Conservation (phyloP, 2,329 filamentous ascomycete genomes). For the Fusarium heterosporum region DNA sequence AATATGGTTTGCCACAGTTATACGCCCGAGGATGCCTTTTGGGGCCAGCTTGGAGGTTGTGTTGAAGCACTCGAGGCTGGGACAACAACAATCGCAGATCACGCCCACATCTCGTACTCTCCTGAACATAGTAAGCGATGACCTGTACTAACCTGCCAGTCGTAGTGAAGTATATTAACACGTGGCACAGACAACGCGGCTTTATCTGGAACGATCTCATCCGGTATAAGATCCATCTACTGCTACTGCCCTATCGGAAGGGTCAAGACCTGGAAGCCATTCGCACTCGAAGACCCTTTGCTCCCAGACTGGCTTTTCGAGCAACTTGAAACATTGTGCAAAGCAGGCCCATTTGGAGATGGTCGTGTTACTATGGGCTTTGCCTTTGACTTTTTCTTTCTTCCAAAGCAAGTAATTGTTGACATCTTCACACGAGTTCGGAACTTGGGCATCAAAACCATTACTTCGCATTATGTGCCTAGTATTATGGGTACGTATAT, state of each 20-base stretch:
- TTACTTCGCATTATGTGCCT: slow-evolving; percentile 19
- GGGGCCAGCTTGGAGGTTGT: slow-evolving; percentile 17
- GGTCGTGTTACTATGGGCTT: slow-evolving; percentile 19
- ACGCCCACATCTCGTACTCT: slow-evolving; percentile 16
- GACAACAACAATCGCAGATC: slow-evolving; percentile 7
- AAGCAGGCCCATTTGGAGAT: neutral
- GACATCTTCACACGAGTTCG: slow-evolving; percentile 1
- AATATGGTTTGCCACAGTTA: slow-evolving; percentile 18
- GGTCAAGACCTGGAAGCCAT: slow-evolving; percentile 19
- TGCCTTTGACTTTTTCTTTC: slow-evolving; percentile 12
- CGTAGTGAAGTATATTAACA: fast-evolving
- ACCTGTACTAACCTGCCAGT: no score
- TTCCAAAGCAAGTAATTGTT: slow-evolving; percentile 8
- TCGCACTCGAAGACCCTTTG: neutral
- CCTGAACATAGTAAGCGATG: slow-evolving; percentile 5
- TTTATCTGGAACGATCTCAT: slow-evolving; percentile 7
- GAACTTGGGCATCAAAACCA: neutral
- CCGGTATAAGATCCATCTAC: slow-evolving; percentile 14
- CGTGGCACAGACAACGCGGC: neutral
- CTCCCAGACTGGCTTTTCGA: slow-evolving; percentile 5
- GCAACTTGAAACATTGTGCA: neutral
- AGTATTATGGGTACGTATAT: neutral
- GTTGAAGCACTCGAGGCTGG: slow-evolving; percentile 12
- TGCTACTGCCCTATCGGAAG: slow-evolving; percentile 3
- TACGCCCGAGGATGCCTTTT: slow-evolving; percentile 4